Percentiles rank a stretch among this genome's conserved stretches.
Evolutionary conservation across 1,284 basidiomycete species (phyloP).

Genomic region (Caloboletus firmus): DNA sequence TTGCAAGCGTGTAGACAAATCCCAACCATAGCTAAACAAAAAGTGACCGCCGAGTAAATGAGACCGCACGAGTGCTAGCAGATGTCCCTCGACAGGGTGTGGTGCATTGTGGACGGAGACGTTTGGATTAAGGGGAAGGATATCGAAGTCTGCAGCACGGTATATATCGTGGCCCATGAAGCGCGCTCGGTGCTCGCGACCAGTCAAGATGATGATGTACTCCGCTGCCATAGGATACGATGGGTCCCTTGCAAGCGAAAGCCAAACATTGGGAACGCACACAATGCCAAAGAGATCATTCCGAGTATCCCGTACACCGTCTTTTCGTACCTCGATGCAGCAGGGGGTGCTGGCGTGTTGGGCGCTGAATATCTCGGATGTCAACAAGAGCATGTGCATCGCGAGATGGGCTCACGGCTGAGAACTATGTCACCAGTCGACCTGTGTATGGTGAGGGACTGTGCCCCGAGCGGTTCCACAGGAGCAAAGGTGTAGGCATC

Average conservation of each 20-base stretch:
- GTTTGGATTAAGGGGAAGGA: slow-evolving; percentile 80
- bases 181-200: slow-evolving; percentile 75
- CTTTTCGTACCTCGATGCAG: slow-evolving; percentile 58
- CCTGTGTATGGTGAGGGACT: slow-evolving; percentile 68
- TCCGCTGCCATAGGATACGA: slow-evolving; percentile 60
- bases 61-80: slow-evolving; percentile 83
- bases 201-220: slow-evolving; percentile 89
- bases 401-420: slow-evolving; percentile 49
- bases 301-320: slow-evolving; percentile 84
- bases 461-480: slow-evolving; percentile 57
- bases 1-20: slow-evolving; percentile 88
- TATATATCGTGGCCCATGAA: slow-evolving; percentile 87
- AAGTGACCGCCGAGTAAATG: slow-evolving; percentile 83
- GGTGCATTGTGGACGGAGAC: slow-evolving; percentile 65
- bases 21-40: slow-evolving; percentile 91
- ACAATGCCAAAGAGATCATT: slow-evolving; percentile 80
- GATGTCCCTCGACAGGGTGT: slow-evolving; percentile 86
- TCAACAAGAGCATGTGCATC: slow-evolving; percentile 1
- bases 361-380: slow-evolving; percentile 43
- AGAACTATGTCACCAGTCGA: slow-evolving; percentile 71
- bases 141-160: slow-evolving; percentile 88
- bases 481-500: slow-evolving; percentile 79
- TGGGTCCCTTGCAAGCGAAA: not conserved
- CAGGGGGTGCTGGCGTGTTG: slow-evolving; percentile 51
- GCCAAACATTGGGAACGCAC: slow-evolving; percentile 48